phyloP scores from a whole-genome alignment of 192 early-diverging fungal species.

The Coemansia sp. region DNA sequence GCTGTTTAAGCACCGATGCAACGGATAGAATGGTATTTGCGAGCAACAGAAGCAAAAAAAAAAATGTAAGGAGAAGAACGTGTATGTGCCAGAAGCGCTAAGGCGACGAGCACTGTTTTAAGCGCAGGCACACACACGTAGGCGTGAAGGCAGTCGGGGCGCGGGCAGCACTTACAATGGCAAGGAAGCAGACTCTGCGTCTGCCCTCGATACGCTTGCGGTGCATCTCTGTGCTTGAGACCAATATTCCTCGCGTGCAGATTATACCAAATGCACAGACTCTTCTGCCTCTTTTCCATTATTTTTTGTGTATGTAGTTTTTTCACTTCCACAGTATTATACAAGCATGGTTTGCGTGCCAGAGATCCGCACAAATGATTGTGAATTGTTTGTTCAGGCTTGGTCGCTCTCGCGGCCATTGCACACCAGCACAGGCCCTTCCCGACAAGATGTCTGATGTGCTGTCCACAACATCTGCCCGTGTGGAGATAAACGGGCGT shows the following conservation, averaged over 20 bases:
- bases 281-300: slow-evolving; percentile 5
- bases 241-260: slow-evolving; percentile 19
- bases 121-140: background rate
- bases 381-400: background rate
- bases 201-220: slow-evolving; percentile 1
- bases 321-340: too few species aligned
- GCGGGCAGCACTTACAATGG: background rate
- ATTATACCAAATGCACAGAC: slow-evolving; percentile 21
- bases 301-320: background rate
- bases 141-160: too few species aligned
- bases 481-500: background rate
- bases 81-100: background rate
- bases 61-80: background rate
- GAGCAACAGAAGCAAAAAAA: background rate
- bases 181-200: background rate
- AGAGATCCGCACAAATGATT: background rate
- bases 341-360: background rate
- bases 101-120: background rate
- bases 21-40: background rate
- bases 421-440: background rate
- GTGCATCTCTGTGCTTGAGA: slow-evolving; percentile 9
- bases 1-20: background rate
- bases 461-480: background rate
- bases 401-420: background rate
- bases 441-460: background rate